Conservation (phyloP, 768 basidiomycete genomes). For the Sutorius australiensis region DNA sequence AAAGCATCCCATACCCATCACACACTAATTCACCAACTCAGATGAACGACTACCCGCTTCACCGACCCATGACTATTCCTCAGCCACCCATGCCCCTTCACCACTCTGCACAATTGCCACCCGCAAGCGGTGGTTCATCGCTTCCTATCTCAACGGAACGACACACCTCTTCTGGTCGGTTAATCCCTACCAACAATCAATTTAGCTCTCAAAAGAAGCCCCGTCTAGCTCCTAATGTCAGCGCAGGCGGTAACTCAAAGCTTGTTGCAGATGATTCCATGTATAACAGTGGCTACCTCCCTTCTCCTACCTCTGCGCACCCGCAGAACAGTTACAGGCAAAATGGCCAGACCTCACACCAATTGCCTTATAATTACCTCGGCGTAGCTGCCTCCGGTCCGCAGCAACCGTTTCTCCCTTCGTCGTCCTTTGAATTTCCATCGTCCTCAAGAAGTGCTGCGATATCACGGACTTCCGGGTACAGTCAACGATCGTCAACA, state of each 20-base stretch:
- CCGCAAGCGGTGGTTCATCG: conserved; percentile 19
- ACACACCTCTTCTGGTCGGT: conserved; percentile 32
- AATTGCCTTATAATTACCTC: conserved; percentile 23
- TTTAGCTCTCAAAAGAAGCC: conserved; percentile 27
- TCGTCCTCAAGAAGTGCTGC: conserved; percentile 26
- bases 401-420: conserved; percentile 23
- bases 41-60: conserved; percentile 28
- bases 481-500: conserved; percentile 24
- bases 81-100: conserved; percentile 32
- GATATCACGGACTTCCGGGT: conserved; percentile 22
- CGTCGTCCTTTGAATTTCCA: conserved; percentile 29
- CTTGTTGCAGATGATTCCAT: conserved; percentile 27
- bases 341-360: conserved; percentile 29
- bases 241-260: conserved; percentile 22
- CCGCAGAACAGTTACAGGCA: conserved; percentile 26
- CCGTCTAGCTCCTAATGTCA: conserved; percentile 26
- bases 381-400: conserved; percentile 14
- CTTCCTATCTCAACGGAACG: conserved; percentile 34
- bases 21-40: conserved; percentile 10
- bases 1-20: not conserved
- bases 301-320: conserved; percentile 30
- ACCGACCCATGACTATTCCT: conserved; percentile 32
- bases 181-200: conserved; percentile 25
- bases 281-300: conserved; percentile 30
- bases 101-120: conserved; percentile 25